Evolutionary conservation across 2,329 filamentous ascomycete species (phyloP), one percentile per base, ranked within the genome.

Genomic region (Cryphonectria parasitica): DNA sequence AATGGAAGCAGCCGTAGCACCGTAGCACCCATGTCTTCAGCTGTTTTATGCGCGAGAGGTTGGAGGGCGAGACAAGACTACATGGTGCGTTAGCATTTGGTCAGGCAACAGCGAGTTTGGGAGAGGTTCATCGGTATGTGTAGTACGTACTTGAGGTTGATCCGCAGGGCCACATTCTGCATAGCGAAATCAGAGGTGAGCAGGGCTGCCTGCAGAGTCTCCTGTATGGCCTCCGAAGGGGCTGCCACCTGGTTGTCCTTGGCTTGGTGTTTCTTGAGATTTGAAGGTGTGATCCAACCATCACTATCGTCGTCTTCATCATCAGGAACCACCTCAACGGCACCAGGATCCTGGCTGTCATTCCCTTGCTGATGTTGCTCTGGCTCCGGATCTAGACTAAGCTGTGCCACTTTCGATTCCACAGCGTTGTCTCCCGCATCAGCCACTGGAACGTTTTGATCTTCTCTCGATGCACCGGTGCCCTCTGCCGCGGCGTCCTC

Each of bases 101-200:
- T 56, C 5, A 67, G 34, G 28, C 43, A 67, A 10, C 5, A 25
- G 19, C 1, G 5, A 49, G 0, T 39, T n/a, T 10, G 10, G 2
- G 31, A 39, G 17, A 39, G 17, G 73, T 4, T 31, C 41, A 13
- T 36, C 36, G 4, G n/a, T 3, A 17, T 25, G 25, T 3, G 64
- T 10, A n/a, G 28, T 13, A 71, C 75, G 22, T 73, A 78, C 77
- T 80, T 80, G 19, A 99, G 88, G 82, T 98, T 97, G 85, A 98
- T 97, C 75, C 97, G 93, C 5, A 99, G 87, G 1, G 96, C 88
- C 10, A 98, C 94, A 79, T 98, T 98, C 83, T 98, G 95, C 93
- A 99, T 97, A 69, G 96, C 95, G 82, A 93, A 98, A 84, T 99
- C 96, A 69, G 92, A 94, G 1, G 96, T 98, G 78, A 98, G 91